Percentiles rank a stretch among this genome's conserved stretches.
phyloP scores from a whole-genome alignment of 75 land plant species.

The Chamaecyparis obtusa region DNA sequence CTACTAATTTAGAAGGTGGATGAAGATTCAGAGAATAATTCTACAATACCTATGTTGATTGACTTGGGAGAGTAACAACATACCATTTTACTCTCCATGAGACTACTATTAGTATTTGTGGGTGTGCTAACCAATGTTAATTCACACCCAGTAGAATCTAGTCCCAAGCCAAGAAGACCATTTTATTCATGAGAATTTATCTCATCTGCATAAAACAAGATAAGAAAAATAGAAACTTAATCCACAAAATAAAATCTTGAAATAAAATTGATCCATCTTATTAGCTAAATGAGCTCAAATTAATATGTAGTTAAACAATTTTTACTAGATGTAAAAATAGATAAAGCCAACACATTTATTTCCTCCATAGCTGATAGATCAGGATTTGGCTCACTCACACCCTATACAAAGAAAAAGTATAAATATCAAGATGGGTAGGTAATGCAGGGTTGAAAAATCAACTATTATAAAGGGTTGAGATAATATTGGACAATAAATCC shows the following conservation, averaged over 20 bases:
- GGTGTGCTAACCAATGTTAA: conserved; percentile 82
- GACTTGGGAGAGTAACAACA: conserved; percentile 15
- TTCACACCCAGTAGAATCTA: conserved; percentile 80
- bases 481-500: background rate
- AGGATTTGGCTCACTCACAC: conserved; percentile 41
- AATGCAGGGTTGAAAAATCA: background rate
- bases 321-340: conserved; percentile 75
- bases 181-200: conserved; percentile 7
- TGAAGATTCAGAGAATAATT: background rate
- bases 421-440: background rate
- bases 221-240: background rate
- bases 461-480: background rate
- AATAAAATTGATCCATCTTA: background rate
- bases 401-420: conserved; percentile 40
- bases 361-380: conserved; percentile 77
- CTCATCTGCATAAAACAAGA: conserved; percentile 1
- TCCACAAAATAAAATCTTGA: conserved; percentile 11
- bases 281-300: background rate
- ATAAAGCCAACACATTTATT: conserved; percentile 87
- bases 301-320: conserved; percentile 1
- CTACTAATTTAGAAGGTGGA: background rate
- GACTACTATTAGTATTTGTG: conserved; percentile 39
- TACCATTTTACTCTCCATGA: conserved; percentile 76
- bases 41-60: background rate
- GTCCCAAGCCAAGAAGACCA: conserved; percentile 21